Evolutionary conservation across 2,329 filamentous ascomycete genomes (phyloP).

Genomic region (Venturia nashicola): DNA sequence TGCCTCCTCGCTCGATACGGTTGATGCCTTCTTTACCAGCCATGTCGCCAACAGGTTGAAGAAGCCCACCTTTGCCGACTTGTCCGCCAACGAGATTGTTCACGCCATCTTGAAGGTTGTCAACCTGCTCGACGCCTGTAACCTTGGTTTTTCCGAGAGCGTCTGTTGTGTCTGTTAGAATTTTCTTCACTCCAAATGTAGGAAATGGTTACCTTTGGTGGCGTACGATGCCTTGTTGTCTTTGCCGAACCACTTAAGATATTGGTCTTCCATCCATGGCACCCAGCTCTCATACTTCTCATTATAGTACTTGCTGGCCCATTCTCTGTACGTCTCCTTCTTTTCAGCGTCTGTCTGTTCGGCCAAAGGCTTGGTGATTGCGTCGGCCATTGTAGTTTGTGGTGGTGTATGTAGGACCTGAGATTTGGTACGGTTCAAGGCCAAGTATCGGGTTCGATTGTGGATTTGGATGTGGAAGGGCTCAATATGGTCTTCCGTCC

Average conservation of each 20-base stretch:
- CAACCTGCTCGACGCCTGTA: conserved; percentile 53
- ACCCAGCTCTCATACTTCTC: conserved; percentile 63
- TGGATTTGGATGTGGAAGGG: not conserved
- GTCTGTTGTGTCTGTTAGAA: conserved; percentile 32
- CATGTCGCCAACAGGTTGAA: conserved; percentile 51
- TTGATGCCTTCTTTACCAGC: conserved; percentile 54
- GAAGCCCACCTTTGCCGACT: conserved; percentile 55
- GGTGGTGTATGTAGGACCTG: not conserved
- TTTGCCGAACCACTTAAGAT: conserved; percentile 60
- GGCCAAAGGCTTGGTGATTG: not conserved
- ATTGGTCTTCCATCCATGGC: conserved; percentile 64
- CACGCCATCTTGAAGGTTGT: conserved; percentile 56
- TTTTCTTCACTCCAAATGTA: not conserved
- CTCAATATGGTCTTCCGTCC: not conserved
- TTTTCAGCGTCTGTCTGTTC: not conserved
- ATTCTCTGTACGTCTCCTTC: conserved; percentile 24
- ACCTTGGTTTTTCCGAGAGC: conserved; percentile 58
- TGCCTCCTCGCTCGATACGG: conserved; percentile 50
- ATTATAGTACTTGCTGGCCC: conserved; percentile 53
- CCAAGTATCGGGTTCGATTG: not conserved
- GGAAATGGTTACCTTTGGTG: conserved; percentile 49
- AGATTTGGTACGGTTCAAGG: not conserved
- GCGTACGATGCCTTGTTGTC: conserved; percentile 66
- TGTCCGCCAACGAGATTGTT: conserved; percentile 51
- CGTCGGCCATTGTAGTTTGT: not conserved